Evolutionary conservation across 2,329 filamentous ascomycete genomes (phyloP).

Genomic region (Dryadomyces quercus-mongolicae): DNA sequence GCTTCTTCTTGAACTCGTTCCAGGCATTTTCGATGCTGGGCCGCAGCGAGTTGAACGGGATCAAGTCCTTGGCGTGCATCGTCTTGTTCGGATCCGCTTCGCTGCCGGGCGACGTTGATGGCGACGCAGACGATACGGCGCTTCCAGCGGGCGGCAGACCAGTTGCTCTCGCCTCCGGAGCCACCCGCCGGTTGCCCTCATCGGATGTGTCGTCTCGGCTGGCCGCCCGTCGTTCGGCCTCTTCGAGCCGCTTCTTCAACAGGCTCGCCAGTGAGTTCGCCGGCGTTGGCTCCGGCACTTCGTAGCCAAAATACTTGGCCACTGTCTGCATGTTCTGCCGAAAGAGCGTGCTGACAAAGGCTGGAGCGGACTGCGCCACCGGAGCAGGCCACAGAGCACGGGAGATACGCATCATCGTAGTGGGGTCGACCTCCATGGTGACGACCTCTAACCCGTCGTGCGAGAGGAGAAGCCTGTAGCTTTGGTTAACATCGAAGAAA

Average conservation of each 20-base stretch:
- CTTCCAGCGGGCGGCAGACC: background rate
- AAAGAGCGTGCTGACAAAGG: constrained; percentile 35
- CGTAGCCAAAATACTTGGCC: constrained; percentile 33
- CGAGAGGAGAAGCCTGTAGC: constrained; percentile 5
- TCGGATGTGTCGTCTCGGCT: constrained; percentile 7
- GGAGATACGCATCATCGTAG: constrained; percentile 23
- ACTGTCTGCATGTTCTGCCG: constrained; percentile 31
- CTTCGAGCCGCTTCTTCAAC: constrained; percentile 19
- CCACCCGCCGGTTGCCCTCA: background rate
- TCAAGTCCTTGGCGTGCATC: constrained; percentile 10
- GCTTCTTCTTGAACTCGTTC: constrained; percentile 22
- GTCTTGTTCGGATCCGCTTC: background rate
- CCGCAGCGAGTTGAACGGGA: constrained; percentile 12
- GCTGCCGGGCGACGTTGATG: background rate
- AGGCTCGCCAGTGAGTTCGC: constrained; percentile 17
- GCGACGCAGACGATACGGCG: background rate
- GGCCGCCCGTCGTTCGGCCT: constrained; percentile 12
- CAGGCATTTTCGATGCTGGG: constrained; percentile 21
- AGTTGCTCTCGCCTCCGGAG: background rate
- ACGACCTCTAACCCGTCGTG: constrained; percentile 6
- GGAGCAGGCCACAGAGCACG: constrained; percentile 43
- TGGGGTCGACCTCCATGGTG: constrained; percentile 10
- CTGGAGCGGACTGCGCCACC: constrained; percentile 37
- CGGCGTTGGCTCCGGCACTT: constrained; percentile 11
- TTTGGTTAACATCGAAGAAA: background rate